A percentile compares a stretch with the other conserved stretches of the same genome.
Conservation (phyloP, 352 stramenopile genomes). For the Globisporangium barbulae region DNA sequence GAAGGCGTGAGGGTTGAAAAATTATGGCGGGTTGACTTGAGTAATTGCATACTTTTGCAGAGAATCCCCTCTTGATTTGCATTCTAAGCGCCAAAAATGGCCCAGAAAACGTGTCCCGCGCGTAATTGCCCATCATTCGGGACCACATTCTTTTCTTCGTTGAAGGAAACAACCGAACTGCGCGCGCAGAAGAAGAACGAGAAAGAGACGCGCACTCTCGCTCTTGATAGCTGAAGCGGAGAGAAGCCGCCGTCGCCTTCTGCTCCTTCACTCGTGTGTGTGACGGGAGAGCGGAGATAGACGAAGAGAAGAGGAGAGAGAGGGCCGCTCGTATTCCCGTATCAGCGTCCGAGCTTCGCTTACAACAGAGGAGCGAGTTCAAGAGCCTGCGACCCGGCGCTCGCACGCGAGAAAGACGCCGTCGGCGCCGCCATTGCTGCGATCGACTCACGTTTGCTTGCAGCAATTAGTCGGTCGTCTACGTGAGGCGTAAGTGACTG, state of each 20-base stretch:
- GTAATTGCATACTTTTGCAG: not conserved
- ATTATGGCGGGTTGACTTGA: not conserved
- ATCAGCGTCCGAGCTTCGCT: not conserved
- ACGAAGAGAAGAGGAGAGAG: not conserved
- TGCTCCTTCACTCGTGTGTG: not conserved
- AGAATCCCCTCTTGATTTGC: not conserved
- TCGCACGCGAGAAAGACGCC: not conserved
- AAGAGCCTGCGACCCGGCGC: slow-evolving; percentile 3
- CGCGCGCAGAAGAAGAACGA: not conserved
- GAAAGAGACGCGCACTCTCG: not conserved
- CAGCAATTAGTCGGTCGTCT: no score
- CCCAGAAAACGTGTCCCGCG: not conserved
- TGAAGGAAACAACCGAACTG: not conserved
- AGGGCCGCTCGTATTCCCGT: not conserved
- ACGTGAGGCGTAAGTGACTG: not conserved
- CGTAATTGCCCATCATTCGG: not conserved
- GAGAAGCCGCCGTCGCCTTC: not conserved
- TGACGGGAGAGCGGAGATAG: not conserved
- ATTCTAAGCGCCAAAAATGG: not conserved
- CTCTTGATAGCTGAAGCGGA: slow-evolving; percentile 1
- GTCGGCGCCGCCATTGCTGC: not conserved
- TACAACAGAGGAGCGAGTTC: not conserved
- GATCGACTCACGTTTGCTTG: not conserved
- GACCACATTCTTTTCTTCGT: not conserved
- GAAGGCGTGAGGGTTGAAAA: not conserved